Percentiles rank a stretch among this genome's conserved stretches.
These are phyloP conservation scores for Neurospora pannonica DNA, from an alignment of 495 filamentous ascomycete species.

Conservation along the genomic window DNA sequence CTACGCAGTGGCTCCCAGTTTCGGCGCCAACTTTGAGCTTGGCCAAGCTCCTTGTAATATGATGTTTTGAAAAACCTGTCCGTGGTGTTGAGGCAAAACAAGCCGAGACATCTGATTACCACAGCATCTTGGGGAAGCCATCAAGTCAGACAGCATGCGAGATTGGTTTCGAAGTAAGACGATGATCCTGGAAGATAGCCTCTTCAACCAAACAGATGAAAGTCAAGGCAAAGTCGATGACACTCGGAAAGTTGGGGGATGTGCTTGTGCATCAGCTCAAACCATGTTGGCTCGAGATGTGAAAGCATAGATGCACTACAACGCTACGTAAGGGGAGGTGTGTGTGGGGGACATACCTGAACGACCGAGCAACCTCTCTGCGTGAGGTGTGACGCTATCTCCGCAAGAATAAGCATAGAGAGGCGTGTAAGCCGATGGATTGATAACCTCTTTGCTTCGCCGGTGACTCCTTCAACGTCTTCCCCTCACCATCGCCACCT, in stretches of 20 bases:
- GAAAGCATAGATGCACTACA: not conserved
- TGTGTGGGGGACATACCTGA: not conserved
- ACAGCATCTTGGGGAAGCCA: not conserved
- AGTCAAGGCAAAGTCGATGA: not conserved
- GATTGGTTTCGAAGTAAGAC: not conserved
- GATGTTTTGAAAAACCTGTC: not conserved
- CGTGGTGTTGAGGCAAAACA: not conserved
- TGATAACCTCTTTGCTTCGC: not conserved
- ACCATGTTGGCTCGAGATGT: not conserved
- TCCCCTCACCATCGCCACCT: not conserved
- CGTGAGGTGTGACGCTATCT: not conserved
- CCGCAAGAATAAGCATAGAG: not conserved
- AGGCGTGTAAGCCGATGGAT: not conserved
- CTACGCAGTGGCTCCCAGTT: not conserved
- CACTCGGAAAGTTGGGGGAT: not conserved
- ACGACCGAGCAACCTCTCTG: not conserved
- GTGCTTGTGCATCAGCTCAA: not conserved
- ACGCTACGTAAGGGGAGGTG: not conserved
- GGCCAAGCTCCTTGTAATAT: not conserved
- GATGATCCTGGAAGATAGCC: not conserved
- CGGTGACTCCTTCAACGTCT: not conserved
- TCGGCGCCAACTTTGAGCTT: not conserved
- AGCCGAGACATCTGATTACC: not conserved
- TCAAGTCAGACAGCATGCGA: not conserved
- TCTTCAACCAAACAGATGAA: not conserved